These are phyloP conservation scores for Zalerion maritima DNA, from an alignment of 495 filamentous ascomycete genomes.

Conservation along the genomic window DNA sequence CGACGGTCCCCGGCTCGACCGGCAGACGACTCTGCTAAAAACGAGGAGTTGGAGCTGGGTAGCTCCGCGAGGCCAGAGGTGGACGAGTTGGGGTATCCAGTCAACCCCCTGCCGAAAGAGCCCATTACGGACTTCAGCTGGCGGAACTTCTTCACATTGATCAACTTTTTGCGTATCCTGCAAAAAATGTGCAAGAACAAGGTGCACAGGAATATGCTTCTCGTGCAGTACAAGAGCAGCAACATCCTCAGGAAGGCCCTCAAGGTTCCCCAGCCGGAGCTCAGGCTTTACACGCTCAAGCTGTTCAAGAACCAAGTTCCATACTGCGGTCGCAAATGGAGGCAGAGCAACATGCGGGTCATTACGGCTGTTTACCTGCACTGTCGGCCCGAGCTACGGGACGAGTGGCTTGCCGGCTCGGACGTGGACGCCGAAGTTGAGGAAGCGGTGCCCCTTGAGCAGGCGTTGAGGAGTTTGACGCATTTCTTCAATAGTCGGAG, in stretches of 20 bases:
- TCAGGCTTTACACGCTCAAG: constrained; percentile 90
- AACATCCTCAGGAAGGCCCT: constrained; percentile 78
- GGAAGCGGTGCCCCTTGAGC: constrained; percentile 78
- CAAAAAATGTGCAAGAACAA: constrained; percentile 94
- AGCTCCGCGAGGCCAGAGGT: constrained; percentile 50
- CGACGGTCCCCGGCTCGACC: constrained; percentile 33
- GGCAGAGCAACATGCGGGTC: constrained; percentile 94
- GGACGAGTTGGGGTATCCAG: constrained; percentile 73
- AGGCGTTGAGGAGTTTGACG: constrained; percentile 71
- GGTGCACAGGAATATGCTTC: constrained; percentile 79
- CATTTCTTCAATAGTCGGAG: constrained; percentile 81
- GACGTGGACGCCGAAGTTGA: constrained; percentile 89
- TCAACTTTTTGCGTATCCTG: constrained; percentile 88
- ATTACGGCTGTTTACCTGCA: constrained; percentile 94
- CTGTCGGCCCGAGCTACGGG: constrained; percentile 78
- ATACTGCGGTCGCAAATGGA: constrained; percentile 96
- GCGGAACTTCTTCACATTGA: constrained; percentile 83
- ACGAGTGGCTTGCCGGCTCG: constrained; percentile 86
- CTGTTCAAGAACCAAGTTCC: constrained; percentile 97
- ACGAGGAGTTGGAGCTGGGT: constrained; percentile 13
- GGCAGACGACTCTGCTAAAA: constrained; percentile 5
- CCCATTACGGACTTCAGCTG: constrained; percentile 84
- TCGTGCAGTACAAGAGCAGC: constrained; percentile 88
- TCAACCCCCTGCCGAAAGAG: constrained; percentile 46
- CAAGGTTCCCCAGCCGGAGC: constrained; percentile 73